A percentile compares a stretch with the other conserved stretches of the same genome.
These are phyloP conservation scores for Candida labiduridarum DNA, from an alignment of 1,139 yeast species.

Conservation along the genomic window DNA sequence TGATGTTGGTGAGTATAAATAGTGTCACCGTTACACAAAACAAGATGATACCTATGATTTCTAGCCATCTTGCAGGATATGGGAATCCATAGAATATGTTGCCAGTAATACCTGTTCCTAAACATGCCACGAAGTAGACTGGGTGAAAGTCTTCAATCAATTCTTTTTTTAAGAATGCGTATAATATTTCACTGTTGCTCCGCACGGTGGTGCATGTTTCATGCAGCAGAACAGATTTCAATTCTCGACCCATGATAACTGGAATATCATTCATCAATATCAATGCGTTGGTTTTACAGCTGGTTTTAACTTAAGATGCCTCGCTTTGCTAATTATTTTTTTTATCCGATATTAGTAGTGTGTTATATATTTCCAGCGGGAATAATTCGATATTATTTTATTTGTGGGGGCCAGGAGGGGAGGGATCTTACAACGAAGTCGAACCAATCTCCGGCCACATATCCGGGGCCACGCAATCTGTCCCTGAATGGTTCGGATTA, in stretches of 20 bases:
- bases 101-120: slow-evolving; percentile 82
- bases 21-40: slow-evolving; percentile 43
- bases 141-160: slow-evolving; percentile 31
- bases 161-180: slow-evolving; percentile 8
- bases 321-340: background rate
- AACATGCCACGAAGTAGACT: slow-evolving; percentile 65
- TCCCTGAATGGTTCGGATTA: too few species aligned
- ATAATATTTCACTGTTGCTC: background rate
- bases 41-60: slow-evolving; percentile 56
- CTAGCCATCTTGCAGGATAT: slow-evolving; percentile 61
- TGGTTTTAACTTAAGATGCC: background rate
- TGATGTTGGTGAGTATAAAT: slow-evolving; percentile 24
- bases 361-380: background rate
- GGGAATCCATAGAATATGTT: slow-evolving; percentile 66
- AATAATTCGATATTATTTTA: background rate
- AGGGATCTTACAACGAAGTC: background rate
- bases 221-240: background rate
- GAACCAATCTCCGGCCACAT: background rate
- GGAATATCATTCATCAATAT: background rate
- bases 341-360: background rate
- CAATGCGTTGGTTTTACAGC: background rate
- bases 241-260: background rate
- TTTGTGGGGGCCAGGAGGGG: background rate
- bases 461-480: too few species aligned
- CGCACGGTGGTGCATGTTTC: background rate